Base-by-base conservation (phyloP, 805 yeast genomes). In the Myxozyma udenii region DNA sequence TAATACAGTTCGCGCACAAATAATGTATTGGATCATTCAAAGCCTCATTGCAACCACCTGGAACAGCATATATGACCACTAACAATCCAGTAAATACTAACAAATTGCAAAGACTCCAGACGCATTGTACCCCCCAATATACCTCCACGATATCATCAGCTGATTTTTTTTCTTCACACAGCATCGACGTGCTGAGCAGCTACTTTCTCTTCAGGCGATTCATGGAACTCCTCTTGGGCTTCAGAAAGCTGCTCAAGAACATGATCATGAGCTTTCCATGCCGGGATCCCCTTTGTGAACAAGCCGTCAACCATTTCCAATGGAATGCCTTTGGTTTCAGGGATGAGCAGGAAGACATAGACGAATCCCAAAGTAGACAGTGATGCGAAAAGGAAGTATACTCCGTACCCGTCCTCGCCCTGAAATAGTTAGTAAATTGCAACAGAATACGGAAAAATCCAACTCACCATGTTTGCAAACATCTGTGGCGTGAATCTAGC, bases 301-400 rank as follows among this genome's bases (percentile, higher is more conserved):
- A 85, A 85, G 46, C 80, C 82, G 64, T 85, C 90, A 61, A 85
- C 73, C 69, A 84, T 87, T 68, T 85, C 93, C 61, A 85, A 76
- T 0, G 90, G 83, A 57, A 81, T 75, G 25, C 80, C 80, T 70
- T 79, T 83, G 3, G 89, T 84, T 64, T 84, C 90, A 1, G 89
- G 86, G 26, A 74, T 67, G 66, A 70, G 68, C 41, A 71, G 64
- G 58, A 76, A 74, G 16, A 79, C 78, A 52, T 85, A 71, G 66
- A 84, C 71, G 76, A 85, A 79, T 50, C 85, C 74, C 1, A 86
- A 85, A 63, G 85, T 62, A 65, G 48, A 43, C 19, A 51, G 41
- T 2, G 51, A 36, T 2, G 51, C 55, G 36, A 51, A 51, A 23
- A 51, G 33, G 18, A 51, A 41, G 36, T 51, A 51, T 22, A 41